Base-by-base conservation (phyloP, 192 early-diverging fungal species). In the Entomortierella chlamydospora region DNA sequence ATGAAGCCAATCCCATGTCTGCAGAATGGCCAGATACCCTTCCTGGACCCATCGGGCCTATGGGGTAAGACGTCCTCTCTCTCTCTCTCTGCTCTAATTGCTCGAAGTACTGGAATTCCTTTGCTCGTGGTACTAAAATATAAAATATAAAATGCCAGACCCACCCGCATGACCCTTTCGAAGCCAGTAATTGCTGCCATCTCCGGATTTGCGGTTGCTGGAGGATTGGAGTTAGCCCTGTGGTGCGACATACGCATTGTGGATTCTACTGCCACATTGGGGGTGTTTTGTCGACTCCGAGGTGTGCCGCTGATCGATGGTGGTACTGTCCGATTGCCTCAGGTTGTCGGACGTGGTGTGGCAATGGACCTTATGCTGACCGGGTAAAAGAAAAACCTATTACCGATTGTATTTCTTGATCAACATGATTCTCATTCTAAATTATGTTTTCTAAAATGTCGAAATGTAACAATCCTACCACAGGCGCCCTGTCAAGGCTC, bases 241-340 rank as follows among this genome's bases (percentile, higher is more conserved):
- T 87, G 86, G 86, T 86, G 84, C 17, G 86, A 87, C 53, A 72
- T 87, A 1, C 61, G 86, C 10, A 85, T 87, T 30, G 83, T 82
- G 0, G 83, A 85, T 26, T 29, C 68, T 4, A 73, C 67, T 0
- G 74, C 85, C 7, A 72, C 64, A 0, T 33, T 87, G 34, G 86
- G 86, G 11, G 81, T 87, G 11, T 87, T 83, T 37, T 87, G 86
- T 60, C 67, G 85, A 50, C 54, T 83, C 12, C 52, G 83, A 45
- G 86, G 86, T 17, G 86, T 87, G 18, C 86, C 86, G 15, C 64
- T 87, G 22, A 84, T 87, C 23, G 86, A 87, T 31, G 86, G 86
- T 10, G 86, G 86, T 2, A 85, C 84, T 26, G 45, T 87, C 17
- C 77, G 83, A 47, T 53, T 87, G 29, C 86, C 86, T 9, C 70